These are phyloP conservation scores for Martiniozyma asiatica DNA, from an alignment of 1,139 yeast species.

Conservation along the genomic window DNA sequence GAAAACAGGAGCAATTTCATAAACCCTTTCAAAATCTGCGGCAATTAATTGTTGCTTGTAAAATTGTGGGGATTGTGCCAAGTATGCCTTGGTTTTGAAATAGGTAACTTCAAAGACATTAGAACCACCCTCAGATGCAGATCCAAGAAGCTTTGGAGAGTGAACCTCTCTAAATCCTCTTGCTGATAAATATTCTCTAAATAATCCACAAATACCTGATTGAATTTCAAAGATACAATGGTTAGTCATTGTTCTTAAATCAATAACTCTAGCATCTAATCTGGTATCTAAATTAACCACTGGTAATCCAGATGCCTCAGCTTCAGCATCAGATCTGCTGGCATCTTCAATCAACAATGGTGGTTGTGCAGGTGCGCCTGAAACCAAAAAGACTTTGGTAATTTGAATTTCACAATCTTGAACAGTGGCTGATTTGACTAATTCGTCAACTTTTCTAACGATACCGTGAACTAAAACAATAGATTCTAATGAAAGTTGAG, in stretches of 20 bases:
- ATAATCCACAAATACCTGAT: conserved; percentile 76
- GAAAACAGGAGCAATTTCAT: conserved; percentile 94
- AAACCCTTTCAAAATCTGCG: conserved; percentile 92
- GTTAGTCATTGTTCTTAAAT: conserved; percentile 90
- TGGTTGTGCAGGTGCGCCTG: conserved; percentile 84
- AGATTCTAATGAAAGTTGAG: conserved; percentile 73
- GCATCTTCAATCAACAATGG: conserved; percentile 97
- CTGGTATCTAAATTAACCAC: conserved; percentile 94
- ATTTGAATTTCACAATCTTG: conserved; percentile 83
- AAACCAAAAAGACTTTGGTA: conserved; percentile 59
- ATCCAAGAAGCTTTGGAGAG: conserved; percentile 89
- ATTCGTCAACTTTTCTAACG: conserved; percentile 75
- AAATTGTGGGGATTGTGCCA: conserved; percentile 97
- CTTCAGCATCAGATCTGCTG: conserved; percentile 86
- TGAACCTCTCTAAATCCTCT: conserved; percentile 80
- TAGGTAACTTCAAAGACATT: conserved; percentile 89
- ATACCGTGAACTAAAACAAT: conserved; percentile 85
- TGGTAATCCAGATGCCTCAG: conserved; percentile 84
- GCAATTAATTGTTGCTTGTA: conserved; percentile 97
- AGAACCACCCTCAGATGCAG: conserved; percentile 97
- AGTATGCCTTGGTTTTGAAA: conserved; percentile 83
- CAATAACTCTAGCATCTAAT: conserved; percentile 89
- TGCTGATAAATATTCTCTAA: conserved; percentile 70
- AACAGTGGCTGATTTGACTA: conserved; percentile 80
- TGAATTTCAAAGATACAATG: conserved; percentile 94